Base-by-base conservation (phyloP, 306 rosid genomes). In the Lablab purpureus region DNA sequence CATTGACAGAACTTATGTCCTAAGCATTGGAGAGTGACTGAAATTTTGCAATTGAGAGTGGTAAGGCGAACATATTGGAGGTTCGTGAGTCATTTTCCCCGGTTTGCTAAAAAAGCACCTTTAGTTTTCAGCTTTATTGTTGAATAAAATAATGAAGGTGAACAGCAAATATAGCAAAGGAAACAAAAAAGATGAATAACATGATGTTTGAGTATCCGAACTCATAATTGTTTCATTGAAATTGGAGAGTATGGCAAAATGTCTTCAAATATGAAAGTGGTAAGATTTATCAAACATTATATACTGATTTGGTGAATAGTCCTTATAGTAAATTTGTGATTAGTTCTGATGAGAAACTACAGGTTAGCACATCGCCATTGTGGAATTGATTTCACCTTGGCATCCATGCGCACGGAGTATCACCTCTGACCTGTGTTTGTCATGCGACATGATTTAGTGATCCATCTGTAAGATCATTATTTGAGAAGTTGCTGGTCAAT, bases 401-500 rank as follows among this genome's bases (percentile, higher is more conserved):
- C 60, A 9, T 54, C 28, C 60, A 17, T 50, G 23, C 56, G n/a
- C 3, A n/a, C 2, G 5, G 2, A 32, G 56, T 45, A 45, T 45
- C 21, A n/a, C n/a, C 18, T 0, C 5, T 54, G 25, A n/a, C 1
- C 11, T 51, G 58, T 51, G 58, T 51, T 18, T 10, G 3, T n/a
- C n/a, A n/a, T n/a, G n/a, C n/a, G n/a, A n/a, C n/a, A n/a, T n/a
- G n/a, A n/a, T n/a, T n/a, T n/a, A n/a, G n/a, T n/a, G n/a, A n/a
- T n/a, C 62, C 13, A 21, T 19, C 8, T 56, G 25, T 37, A 18
- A 90, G 89, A 74, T 93, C 76, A 66, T 91, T 93, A 90, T 83
- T 84, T 60, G 97, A 91, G 84, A 93, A 86, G 85, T 93, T 93
- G 81, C 87, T 88, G 10, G 80, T 76, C 14, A 87, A 63, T 73